Evolutionary conservation across 202 grass and related monocot species (phyloP).

Genomic region (Panicum virgatum): DNA sequence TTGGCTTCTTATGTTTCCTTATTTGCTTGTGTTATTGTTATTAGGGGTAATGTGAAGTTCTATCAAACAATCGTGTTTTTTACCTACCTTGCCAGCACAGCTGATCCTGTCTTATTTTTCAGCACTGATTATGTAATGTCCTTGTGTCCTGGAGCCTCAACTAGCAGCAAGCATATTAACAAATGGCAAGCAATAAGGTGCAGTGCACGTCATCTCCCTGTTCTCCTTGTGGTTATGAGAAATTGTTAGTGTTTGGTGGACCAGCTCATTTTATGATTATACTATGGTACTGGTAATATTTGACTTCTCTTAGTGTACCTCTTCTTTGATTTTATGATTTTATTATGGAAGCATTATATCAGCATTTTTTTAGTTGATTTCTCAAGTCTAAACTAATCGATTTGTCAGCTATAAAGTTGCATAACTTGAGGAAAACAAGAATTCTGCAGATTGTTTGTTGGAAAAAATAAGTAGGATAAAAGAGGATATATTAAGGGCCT

Average conservation of each 20-base stretch:
- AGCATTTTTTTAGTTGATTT: background rate
- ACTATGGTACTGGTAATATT: background rate
- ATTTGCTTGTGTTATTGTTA: background rate
- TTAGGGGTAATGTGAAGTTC: background rate
- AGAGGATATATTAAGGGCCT: background rate
- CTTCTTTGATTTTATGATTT: background rate
- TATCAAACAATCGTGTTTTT: background rate
- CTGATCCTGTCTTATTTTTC: slow-evolving; percentile 30
- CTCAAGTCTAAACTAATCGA: background rate
- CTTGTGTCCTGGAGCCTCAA: slow-evolving; percentile 61
- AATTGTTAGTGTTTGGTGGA: background rate
- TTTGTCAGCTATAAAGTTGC: background rate
- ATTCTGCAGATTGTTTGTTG: background rate
- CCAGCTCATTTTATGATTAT: background rate
- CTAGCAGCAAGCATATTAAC: slow-evolving; percentile 42
- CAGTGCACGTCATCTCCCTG: background rate
- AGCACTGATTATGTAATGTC: slow-evolving; percentile 62
- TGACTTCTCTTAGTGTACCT: background rate
- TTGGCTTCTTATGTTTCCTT: background rate
- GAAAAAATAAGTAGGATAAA: background rate
- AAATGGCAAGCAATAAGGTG: slow-evolving; percentile 50
- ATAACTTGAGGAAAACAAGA: background rate
- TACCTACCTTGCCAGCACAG: background rate
- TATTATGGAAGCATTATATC: background rate
- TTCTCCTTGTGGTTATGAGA: background rate